phyloP scores from a whole-genome alignment of 257 asterid species.

The Fraxinus excelsior region DNA sequence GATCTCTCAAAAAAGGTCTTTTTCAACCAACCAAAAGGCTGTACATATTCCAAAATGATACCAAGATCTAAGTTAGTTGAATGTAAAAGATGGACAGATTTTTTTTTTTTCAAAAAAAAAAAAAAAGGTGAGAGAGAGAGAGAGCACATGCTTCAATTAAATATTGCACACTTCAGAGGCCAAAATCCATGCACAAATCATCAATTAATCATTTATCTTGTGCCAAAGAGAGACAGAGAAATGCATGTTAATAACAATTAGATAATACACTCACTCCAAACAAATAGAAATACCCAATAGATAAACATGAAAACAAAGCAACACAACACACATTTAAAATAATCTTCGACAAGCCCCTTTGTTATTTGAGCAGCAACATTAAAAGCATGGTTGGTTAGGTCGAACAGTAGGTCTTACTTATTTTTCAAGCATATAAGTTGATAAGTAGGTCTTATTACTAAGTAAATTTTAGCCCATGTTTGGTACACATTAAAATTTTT shows the following conservation, averaged over 20 bases:
- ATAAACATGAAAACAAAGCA: not conserved
- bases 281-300: not conserved
- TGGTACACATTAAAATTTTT: no score
- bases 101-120: no score
- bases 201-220: not conserved
- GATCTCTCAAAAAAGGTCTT: constrained; percentile 5
- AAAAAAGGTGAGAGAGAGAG: not conserved
- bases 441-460: no score
- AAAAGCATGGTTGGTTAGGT: no score
- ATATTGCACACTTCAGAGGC: not conserved
- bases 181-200: not conserved
- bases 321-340: not conserved
- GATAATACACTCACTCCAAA: not conserved
- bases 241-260: not conserved
- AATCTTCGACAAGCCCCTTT: not conserved
- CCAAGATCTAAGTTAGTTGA: not conserved
- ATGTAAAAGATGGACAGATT: not conserved
- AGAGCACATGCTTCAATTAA: not conserved
- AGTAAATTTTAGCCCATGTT: no score
- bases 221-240: not conserved
- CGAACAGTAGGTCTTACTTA: no score
- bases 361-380: no score
- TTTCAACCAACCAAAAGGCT: constrained; percentile 6
- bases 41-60: not conserved
- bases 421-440: no score